Base-by-base conservation (phyloP, 1,284 basidiomycete genomes). In the Ceratobasidium sp. region DNA sequence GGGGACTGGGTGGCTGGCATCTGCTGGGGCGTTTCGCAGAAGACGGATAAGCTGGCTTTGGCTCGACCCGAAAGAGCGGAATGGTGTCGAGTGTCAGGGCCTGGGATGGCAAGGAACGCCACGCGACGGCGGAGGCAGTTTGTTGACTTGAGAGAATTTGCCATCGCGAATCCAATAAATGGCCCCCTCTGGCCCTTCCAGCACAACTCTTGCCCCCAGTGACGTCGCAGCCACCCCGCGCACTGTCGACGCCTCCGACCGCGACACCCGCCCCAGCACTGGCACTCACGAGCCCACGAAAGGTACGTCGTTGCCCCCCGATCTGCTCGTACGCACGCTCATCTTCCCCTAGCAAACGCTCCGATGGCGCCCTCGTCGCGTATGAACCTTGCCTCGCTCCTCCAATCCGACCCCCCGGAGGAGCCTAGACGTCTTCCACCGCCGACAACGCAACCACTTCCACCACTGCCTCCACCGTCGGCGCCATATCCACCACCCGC, bases 301-400 rank as follows among this genome's bases (percentile, higher is more conserved):
- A 41, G 29, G 54, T 24, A 57, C 4, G 29, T 29, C 29, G n/a
- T n/a, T n/a, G 36, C 60, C 24, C 62, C 53, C 22, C 2, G n/a
- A n/a, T n/a, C n/a, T n/a, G n/a, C n/a, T 22, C 24, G 45, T 33
- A 27, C 24, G 3, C 36, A 45, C 44, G 19, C 41, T 14, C 62
- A 64, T 29, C 53, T n/a, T 9, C 31, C 24, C 65, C 45, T n/a
- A n/a, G n/a, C 36, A 41, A 4, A 41, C 36, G 6, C 36, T 41
- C 36, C 53, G 14, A 71, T 71, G 66, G 66, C 66, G 17, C 66
- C 66, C 29, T 71, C 66, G 66, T 71, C 66, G 66, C 66, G 66
- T 19, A 71, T 71, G 66, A 53, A 57, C 54, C 66, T 71, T 1
- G 66, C 66, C 15, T 71, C 66, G 66, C 56, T 71, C 53, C 66